phyloP scores from a whole-genome alignment of 306 rosid species.

The Rosa lucieae region DNA sequence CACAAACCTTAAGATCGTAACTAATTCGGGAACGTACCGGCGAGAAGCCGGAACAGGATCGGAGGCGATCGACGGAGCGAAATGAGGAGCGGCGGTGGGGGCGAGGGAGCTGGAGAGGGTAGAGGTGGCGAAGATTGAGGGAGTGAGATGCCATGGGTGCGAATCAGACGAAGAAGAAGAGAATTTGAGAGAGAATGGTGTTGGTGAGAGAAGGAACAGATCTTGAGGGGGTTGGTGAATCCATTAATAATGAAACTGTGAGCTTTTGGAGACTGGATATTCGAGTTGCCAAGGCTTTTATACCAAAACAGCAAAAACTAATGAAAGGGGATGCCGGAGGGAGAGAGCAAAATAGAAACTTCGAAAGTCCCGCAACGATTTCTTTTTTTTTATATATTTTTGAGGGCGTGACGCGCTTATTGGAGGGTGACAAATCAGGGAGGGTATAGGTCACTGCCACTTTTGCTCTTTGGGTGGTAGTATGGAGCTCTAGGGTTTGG shows the following conservation, averaged over 20 bases:
- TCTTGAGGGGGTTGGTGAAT: conserved; percentile 28
- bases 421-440: too few species aligned
- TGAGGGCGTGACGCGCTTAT: too few species aligned
- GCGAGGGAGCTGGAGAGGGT: conserved; percentile 13
- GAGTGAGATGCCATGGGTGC: conserved; percentile 43
- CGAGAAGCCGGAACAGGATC: neutral
- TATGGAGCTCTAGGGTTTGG: too few species aligned
- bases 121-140: conserved; percentile 28
- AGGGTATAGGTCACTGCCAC: neutral
- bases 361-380: conserved; percentile 6
- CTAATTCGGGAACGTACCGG: neutral
- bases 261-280: neutral
- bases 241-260: neutral
- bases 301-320: neutral
- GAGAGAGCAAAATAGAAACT: neutral
- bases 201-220: conserved; percentile 18
- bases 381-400: neutral
- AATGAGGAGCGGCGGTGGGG: conserved; percentile 25
- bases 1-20: conserved; percentile 23
- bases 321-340: neutral
- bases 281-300: neutral
- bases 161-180: conserved; percentile 20
- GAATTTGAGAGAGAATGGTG: neutral
- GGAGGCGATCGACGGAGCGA: neutral
- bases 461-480: too few species aligned